Base-by-base conservation (phyloP, 2,329 filamentous ascomycete genomes). In the Gyromitra esculenta region DNA sequence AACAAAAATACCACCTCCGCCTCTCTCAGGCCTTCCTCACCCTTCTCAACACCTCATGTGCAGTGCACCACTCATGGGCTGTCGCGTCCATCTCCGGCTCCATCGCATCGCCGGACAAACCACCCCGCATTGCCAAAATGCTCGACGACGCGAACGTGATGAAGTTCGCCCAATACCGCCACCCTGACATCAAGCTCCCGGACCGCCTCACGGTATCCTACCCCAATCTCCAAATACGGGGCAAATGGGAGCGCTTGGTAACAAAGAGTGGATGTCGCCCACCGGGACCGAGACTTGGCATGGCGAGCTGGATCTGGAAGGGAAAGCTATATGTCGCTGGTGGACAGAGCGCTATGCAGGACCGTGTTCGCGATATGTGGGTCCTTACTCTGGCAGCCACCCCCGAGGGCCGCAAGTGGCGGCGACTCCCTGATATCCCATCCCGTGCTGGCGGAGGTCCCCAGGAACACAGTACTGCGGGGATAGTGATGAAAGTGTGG, bases 1-100 rank as follows among this genome's bases (percentile, higher is more conserved):
- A 77, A 35, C 75, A 77, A 54, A 77, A 75, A 56, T 75, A 50
- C 41, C 75, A 77, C 50, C 75, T 77, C 25, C 72, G 75, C 11
- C 54, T 77, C 13, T 75, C 71, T 3, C 75, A 77, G 39, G 62
- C 63, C 18, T 77, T 77, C 15, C 60, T 75, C 50, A 45, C 57
- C 1, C 50, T 77, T 8, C 59, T 70, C 48, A 77, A 77, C 50
- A 77, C 75, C 31, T 75, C 75, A 3, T 75, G 64, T 13, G 75
- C 66, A 41, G 75, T 77, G 18, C 72, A 77, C 65, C 75, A 77
- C 43, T 75, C 75, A 2, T 75, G 64, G 59, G 60, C 71, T 37
- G 75, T 77, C 6, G 60, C 72, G 5, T 68, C 63, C 52, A 60
- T 76, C 63, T 74, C 69, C 13, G 57, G 70, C n/a, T 74, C 74